Percentiles rank a stretch among this genome's conserved stretches.
Conservation (phyloP, 1,284 basidiomycete genomes). For the Lignosus rhinocerotis region DNA sequence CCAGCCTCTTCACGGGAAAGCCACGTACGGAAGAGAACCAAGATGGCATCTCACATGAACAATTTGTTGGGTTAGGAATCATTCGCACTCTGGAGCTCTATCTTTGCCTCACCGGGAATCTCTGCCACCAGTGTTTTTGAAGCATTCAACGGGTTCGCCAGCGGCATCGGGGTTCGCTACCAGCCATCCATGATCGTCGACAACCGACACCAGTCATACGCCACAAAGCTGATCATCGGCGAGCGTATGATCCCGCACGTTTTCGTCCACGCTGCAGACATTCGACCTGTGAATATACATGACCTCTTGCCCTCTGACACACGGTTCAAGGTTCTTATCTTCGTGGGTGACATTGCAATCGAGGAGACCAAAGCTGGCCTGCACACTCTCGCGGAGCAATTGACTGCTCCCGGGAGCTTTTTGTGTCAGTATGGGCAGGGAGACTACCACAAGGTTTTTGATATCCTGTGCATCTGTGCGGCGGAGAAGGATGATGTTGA, state of each 20-base stretch:
- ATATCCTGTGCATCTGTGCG: conserved; percentile 52
- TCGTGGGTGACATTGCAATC: conserved; percentile 56
- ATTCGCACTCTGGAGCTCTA: neutral
- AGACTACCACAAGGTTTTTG: conserved; percentile 41
- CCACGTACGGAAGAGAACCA: conserved; percentile 54
- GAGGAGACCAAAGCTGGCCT: conserved; percentile 41
- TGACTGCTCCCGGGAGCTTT: conserved; percentile 40
- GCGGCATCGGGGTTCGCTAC: conserved; percentile 69
- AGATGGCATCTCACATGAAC: conserved; percentile 65
- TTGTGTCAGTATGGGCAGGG: conserved; percentile 35
- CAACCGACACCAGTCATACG: conserved; percentile 43
- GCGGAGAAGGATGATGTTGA: conserved; percentile 48
- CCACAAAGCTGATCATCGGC: conserved; percentile 55
- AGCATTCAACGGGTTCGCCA: conserved; percentile 58
- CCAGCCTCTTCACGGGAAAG: conserved; percentile 75
- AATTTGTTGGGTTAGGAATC: conserved; percentile 56
- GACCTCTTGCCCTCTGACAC: conserved; percentile 68
- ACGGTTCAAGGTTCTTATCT: conserved; percentile 73
- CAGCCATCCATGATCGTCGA: conserved; percentile 52
- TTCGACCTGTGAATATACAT: conserved; percentile 65
- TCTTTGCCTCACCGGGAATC: neutral
- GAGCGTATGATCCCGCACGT: conserved; percentile 60
- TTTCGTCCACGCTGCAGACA: conserved; percentile 65
- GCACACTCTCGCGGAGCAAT: conserved; percentile 43
- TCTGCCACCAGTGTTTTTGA: conserved; percentile 49